phyloP scores from a whole-genome alignment of 225 moss, liverwort and hornwort genomes.

The Sphagnum tenellum region DNA sequence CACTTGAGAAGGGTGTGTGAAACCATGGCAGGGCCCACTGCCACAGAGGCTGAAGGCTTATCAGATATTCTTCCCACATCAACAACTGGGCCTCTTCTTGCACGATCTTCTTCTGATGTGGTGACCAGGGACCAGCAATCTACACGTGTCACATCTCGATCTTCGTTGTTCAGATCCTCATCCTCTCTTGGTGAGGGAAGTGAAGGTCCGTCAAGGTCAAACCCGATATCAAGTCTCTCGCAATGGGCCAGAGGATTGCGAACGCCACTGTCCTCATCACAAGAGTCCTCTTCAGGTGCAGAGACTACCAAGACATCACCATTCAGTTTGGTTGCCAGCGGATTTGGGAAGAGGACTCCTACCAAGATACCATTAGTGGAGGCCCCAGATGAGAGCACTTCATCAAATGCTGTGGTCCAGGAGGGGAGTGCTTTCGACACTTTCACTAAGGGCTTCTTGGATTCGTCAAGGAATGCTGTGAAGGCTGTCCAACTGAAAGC shows the following conservation, averaged over 20 bases:
- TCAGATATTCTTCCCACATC: too few relatives aligned
- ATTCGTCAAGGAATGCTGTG: slow-evolving; percentile 73
- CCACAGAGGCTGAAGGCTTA: too few relatives aligned
- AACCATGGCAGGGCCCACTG: too few relatives aligned
- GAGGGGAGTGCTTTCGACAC: slow-evolving; percentile 55
- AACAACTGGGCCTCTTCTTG: too few relatives aligned
- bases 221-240: slow-evolving; percentile 11
- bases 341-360: slow-evolving; percentile 39
- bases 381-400: slow-evolving; percentile 33
- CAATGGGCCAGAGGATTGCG: slow-evolving; percentile 27
- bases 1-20: too few relatives aligned
- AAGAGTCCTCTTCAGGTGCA: not conserved
- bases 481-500: slow-evolving; percentile 90
- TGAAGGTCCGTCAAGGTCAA: not conserved
- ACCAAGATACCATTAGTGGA: slow-evolving; percentile 58
- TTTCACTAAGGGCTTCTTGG: slow-evolving; percentile 67
- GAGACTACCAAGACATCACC: slow-evolving; percentile 37
- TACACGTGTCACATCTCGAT: too few relatives aligned
- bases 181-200: too few relatives aligned
- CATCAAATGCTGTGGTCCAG: slow-evolving; percentile 14
- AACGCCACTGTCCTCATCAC: slow-evolving; percentile 1
- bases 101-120: too few relatives aligned
- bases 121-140: too few relatives aligned
- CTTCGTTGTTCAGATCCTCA: too few relatives aligned
- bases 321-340: slow-evolving; percentile 27